Evolutionary conservation across 345 rosid genomes (phyloP).

Genomic region (Aquilaria yunnanensis): DNA sequence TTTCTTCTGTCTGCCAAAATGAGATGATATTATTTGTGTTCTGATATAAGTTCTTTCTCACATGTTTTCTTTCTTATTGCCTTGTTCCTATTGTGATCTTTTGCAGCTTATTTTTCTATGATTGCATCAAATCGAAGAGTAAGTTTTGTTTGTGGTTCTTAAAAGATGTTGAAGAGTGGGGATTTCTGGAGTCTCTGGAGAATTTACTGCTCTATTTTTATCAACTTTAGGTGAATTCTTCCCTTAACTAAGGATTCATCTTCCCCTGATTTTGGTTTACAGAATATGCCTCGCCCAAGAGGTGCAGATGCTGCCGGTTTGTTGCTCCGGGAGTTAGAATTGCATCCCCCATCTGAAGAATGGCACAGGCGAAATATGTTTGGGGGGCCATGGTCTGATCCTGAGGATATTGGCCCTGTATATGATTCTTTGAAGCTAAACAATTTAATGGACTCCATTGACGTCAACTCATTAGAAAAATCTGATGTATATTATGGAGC

Average conservation of each 20-base stretch:
- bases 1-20: too few relatives aligned
- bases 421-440: constrained; percentile 47
- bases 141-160: too few relatives aligned
- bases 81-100: too few relatives aligned
- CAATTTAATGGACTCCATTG: constrained; percentile 31
- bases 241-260: neutral
- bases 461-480: constrained; percentile 32
- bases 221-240: neutral
- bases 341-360: constrained; percentile 99
- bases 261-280: constrained; percentile 18
- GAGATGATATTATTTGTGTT: too few relatives aligned
- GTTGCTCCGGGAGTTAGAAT: constrained; percentile 90
- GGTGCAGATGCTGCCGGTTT: constrained; percentile 99
- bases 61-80: too few relatives aligned
- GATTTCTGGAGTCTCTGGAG: too few relatives aligned
- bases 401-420: constrained; percentile 44
- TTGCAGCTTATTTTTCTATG: too few relatives aligned
- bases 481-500: constrained; percentile 52
- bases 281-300: constrained; percentile 99
- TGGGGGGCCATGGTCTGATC: constrained; percentile 96
- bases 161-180: too few relatives aligned
- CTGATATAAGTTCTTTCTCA: too few relatives aligned
- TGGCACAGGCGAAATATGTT: constrained; percentile 97
- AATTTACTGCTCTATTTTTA: neutral
- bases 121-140: too few relatives aligned